Base-by-base conservation (phyloP, 108 stramenopile species). In the Hondaea fermentalgiana region DNA sequence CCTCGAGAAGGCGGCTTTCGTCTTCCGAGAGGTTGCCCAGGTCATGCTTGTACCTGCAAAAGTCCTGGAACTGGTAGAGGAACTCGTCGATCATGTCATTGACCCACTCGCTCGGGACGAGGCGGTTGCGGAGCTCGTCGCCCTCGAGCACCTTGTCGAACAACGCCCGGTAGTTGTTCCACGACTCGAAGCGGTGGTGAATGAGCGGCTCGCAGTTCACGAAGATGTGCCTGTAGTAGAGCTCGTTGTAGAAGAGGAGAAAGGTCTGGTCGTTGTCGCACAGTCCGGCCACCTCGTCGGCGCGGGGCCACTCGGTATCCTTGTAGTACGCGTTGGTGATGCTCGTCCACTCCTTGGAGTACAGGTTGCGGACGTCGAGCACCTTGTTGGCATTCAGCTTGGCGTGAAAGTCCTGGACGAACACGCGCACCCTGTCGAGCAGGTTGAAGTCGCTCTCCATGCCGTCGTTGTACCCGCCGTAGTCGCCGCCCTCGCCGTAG, bases 1-100 rank as follows among this genome's bases (percentile, higher is more conserved):
- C 97, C 44, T 92, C 90, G 8, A 96, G 91, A 87, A 96, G 95
- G 57, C 94, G 91, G 76, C 45, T 83, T 45, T 55, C 45, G 76
- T 90, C 89, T 12, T 87, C 25, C 4, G 72, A 87, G 57, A 88
- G 76, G 76, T 23, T 83, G 3, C 49, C 45, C 49, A 83, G 49
- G 49, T 83, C 76, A 45, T 83, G 76, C 76, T 83, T 83, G 76
- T 83, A 83, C 51, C 76, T 47, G 76, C 76, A 83, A 53, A 83
- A 83, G 76, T 83, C 76, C 92, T 99, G 98, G 90, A 98, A 99
- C 91, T 95, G 94, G 92, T 98, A 99, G 14, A 98, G 96, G 88
- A 99, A 99, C 93, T 99, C 99, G 91, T 99, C 96, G 58, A 98
- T 89, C 72, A 99, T 96, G 93, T 99, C 98, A 92, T 98, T 99